Evolutionary conservation across 768 basidiomycete genomes (phyloP), one percentile per base, ranked within the genome.

Genomic region (Termitomyces sp.): DNA sequence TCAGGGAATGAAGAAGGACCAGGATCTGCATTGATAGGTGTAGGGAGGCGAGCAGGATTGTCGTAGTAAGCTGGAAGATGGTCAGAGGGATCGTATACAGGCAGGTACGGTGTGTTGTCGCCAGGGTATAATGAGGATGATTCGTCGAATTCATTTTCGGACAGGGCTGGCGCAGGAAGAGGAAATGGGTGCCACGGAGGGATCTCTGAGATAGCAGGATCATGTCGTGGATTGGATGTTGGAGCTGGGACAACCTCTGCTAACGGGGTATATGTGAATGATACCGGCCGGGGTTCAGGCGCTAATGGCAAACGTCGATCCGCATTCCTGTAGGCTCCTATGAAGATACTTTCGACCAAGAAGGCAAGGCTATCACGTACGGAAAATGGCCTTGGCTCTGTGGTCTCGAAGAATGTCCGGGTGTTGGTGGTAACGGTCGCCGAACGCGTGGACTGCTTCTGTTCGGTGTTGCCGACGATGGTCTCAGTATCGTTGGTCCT

Each of bases 341-440:
- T 46, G 42, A 29, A 39, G 49, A 51, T 12, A 24, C 36, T 26
- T 20, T 28, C 36, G 28, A 16, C 18, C 2, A 50, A 42, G 28
- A 45, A 42, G 39, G 39, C 16, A 22, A 28, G 24, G 36, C n/a
- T 28, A 41, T 29, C 49, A 65, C 64, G 50, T 47, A 66, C 65
- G 44, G 31, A 20, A 52, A n/a, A 10, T 20, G 39, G n/a, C n/a
- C 55, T 26, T 16, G 46, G 58, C 59, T 54, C 41, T 54, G 29
- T 1, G 58, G 63, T 37, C 57, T 39, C 10, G 41, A 22, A 37
- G 62, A 53, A 41, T 44, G 46, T 36, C 61, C 62, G 28, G 70
- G 70, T 26, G 68, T 65, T 29, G 58, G 66, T 9, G 70, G 70
- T 26, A 71, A 55, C 18, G 65, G 69, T 48, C 70, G 59, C 20